These are phyloP conservation scores for Scheffersomyces parashehatae DNA, from an alignment of 1,139 yeast genomes.

Conservation along the genomic window DNA sequence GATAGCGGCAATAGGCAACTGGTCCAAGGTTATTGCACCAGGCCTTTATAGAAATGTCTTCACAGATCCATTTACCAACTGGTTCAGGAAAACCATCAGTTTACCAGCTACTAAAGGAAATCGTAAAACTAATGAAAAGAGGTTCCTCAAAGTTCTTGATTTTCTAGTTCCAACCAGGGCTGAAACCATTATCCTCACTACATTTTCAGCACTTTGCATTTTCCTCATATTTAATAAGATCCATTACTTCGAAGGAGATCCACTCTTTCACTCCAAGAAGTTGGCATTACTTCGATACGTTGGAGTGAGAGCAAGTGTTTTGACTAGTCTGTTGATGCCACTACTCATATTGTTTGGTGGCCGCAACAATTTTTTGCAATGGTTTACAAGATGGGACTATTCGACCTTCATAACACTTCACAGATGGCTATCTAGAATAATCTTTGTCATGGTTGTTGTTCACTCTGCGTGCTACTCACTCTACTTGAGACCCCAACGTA, in stretches of 20 bases:
- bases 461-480: slow-evolving; percentile 40
- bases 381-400: slow-evolving; percentile 61
- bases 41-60: slow-evolving; percentile 3
- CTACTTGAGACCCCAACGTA: slow-evolving; percentile 5
- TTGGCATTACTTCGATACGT: slow-evolving; percentile 33
- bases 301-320: slow-evolving; percentile 59
- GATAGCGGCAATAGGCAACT: slow-evolving; percentile 29
- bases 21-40: slow-evolving; percentile 33
- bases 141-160: slow-evolving; percentile 30
- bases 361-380: slow-evolving; percentile 57
- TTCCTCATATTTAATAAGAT: slow-evolving; percentile 15
- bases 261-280: slow-evolving; percentile 21
- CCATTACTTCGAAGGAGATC: slow-evolving; percentile 27
- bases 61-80: slow-evolving; percentile 26
- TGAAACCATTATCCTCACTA: slow-evolving; percentile 45
- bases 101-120: slow-evolving; percentile 49
- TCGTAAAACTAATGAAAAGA: slow-evolving; percentile 41
- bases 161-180: slow-evolving; percentile 62
- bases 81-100: slow-evolving; percentile 43
- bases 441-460: slow-evolving; percentile 36
- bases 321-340: slow-evolving; percentile 55
- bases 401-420: slow-evolving; percentile 60
- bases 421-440: slow-evolving; percentile 57
- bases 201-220: background rate
- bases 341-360: slow-evolving; percentile 59